phyloP scores from a whole-genome alignment of 2,329 filamentous ascomycete species.

The Pseudocercospora cruenta region DNA sequence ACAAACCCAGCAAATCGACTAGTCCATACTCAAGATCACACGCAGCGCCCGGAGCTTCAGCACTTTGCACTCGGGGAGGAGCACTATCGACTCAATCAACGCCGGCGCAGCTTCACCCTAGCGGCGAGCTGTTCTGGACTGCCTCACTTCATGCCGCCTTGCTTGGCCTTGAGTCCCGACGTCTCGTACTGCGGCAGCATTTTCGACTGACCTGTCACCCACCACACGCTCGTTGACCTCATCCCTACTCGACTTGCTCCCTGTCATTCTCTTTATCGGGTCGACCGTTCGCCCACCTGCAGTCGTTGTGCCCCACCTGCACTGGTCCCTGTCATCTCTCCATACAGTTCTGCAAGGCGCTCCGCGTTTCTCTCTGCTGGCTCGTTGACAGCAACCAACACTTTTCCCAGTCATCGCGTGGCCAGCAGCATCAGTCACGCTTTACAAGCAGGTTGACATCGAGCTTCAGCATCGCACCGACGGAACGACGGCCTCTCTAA shows the following conservation, averaged over 20 bases:
- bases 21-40: not conserved
- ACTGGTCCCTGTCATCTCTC: constrained; percentile 16
- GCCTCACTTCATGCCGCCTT: constrained; percentile 17
- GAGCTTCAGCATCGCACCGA: not conserved
- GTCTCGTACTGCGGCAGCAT: not conserved
- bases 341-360: not conserved
- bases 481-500: constrained; percentile 13
- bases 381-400: not conserved
- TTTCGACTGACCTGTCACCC: constrained; percentile 5
- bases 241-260: constrained; percentile 9
- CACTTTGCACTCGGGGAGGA: constrained; percentile 4
- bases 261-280: constrained; percentile 18
- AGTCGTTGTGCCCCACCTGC: constrained; percentile 24
- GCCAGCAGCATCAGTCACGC: not conserved
- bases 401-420: not conserved
- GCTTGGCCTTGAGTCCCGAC: constrained; percentile 10
- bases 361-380: not conserved
- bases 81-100: constrained; percentile 23
- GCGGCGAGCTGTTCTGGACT: constrained; percentile 13
- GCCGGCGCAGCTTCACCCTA: constrained; percentile 25
- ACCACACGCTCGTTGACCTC: constrained; percentile 20
- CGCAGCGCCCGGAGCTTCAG: not conserved
- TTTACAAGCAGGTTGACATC: not conserved
- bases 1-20: constrained; percentile 6
- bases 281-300: constrained; percentile 24